Percentiles rank a stretch among this genome's conserved stretches.
Evolutionary conservation across 2,329 filamentous ascomycete genomes (phyloP).

Genomic region (Tolypocladium cylindrosporum): DNA sequence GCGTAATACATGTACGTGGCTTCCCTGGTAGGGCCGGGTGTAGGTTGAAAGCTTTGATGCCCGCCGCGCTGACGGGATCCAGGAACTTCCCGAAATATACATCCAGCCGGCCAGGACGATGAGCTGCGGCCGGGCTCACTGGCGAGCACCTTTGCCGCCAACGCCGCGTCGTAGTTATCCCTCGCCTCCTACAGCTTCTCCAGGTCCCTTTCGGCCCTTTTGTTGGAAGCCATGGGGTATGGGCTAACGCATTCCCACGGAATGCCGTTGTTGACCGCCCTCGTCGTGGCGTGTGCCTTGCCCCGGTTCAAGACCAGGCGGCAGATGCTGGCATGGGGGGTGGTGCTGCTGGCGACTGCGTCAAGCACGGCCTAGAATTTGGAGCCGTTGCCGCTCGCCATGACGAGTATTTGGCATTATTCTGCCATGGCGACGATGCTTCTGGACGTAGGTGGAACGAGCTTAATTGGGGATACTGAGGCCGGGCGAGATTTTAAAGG

Average conservation of each 20-base stretch:
- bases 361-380: slow-evolving; percentile 69
- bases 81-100: slow-evolving; percentile 68
- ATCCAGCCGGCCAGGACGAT: slow-evolving; percentile 82
- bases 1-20: too few relatives aligned
- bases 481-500: too few relatives aligned
- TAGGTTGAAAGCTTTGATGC: slow-evolving; percentile 68
- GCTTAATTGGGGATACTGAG: not conserved
- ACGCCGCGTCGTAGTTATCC: slow-evolving; percentile 61
- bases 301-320: slow-evolving; percentile 39
- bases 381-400: slow-evolving; percentile 64
- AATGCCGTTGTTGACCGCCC: slow-evolving; percentile 30
- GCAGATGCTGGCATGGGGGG: slow-evolving; percentile 32
- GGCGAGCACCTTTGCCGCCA: slow-evolving; percentile 56
- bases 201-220: slow-evolving; percentile 49
- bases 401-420: slow-evolving; percentile 48
- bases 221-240: slow-evolving; percentile 55
- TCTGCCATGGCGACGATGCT: not conserved
- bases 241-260: slow-evolving; percentile 71
- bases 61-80: slow-evolving; percentile 50
- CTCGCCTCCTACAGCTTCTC: slow-evolving; percentile 45
- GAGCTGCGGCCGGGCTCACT: slow-evolving; percentile 52
- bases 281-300: slow-evolving; percentile 32
- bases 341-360: slow-evolving; percentile 26
- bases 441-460: not conserved
- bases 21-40: slow-evolving; percentile 59